Base-by-base conservation (phyloP, 129 eudicot genomes). In the Centaurea solstitialis region DNA sequence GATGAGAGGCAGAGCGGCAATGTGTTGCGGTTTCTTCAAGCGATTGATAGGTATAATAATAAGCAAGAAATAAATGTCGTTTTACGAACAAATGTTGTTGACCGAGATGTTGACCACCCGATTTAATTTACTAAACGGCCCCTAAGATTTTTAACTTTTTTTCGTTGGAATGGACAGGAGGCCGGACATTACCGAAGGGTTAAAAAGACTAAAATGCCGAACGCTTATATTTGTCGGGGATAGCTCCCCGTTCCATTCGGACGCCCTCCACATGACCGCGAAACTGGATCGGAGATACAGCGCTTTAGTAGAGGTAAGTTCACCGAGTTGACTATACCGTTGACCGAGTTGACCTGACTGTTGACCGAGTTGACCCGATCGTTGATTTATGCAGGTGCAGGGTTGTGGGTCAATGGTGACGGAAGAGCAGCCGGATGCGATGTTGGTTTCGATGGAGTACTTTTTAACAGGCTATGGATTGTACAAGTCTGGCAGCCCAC, bases 381-480 rank as follows among this genome's bases (percentile, higher is more conserved):
- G 37, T 0, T 33, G 37, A 33, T 33, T 33, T 33, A 33, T 33
- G 40, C 83, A 92, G 97, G 97, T 92, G 17, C 97, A 84, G 41
- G 84, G 81, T 13, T 92, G 97, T 71, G 97, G 97, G 80, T 92
- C 97, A 38, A 79, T 92, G 88, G 94, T 92, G 35, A 92, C 94
- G 7, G 94, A 89, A 45, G 97, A 92, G 84, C 94, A 92, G 81
- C 97, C 97, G 12, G 89, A 89, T 45, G 94, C 94, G 26, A 92
- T 92, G 89, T 68, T 92, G 75, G 83, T 90, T 41, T 91, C 97
- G 1, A 43, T 87, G 89, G 94, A 92, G 84, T 92, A 87, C 65
- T 92, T 92, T 76, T 91, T 92, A 2, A 89, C 84, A 87, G 97
- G 92, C 0, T 92, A 89, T 53, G 97, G 97, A 28, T 59, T 92